Evolutionary conservation across 352 stramenopile species (phyloP), one percentile per base, ranked within the genome.

Genomic region (Globisporangium solare): DNA sequence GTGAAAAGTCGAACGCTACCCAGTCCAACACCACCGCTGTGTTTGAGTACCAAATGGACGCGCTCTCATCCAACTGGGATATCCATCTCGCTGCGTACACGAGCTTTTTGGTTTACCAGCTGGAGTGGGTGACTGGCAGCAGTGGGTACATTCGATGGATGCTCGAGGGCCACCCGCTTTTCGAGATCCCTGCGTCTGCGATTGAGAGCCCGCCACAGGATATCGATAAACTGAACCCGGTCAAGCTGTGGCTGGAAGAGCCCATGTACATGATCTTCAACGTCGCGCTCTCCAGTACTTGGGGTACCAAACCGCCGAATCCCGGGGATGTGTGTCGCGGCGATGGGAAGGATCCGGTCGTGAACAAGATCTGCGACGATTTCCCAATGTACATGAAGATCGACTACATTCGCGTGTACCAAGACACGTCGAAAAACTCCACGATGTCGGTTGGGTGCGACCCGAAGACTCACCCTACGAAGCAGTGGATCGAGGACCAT

Each of bases 241-340:
- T 59, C 69, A 92, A 67, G 73, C 91, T 76, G 62, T 96, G 97
- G 68, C 78, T 94, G n/a, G 83, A 92, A 55, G 92, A 98, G 66
- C 92, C 89, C 1, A 89, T 80, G 37, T 97, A 97, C 63, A 60
- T 97, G 31, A 96, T 98, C 57, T 79, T 97, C 47, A 98, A 98
- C 63, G 93, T 89, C 8, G 92, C 90, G 15, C 76, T 98, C 40
- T 96, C 88, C 4, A 94, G 75, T 14, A 95, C 87, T 2, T 79
- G 70, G 70, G 54, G 67, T 59, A 47, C 51, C 6, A 56, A 20
- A 42, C 58, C 58, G 17, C 58, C 58, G 18, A 65, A 65, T 49
- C n/a, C 58, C 2, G 58, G 58, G 21, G 10, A 61, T n/a, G 39
- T 32, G 18, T 65, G 58, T 35, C 51, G 68, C n/a, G 66, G 57